A percentile compares a stretch with the other conserved stretches of the same genome.
phyloP scores from a whole-genome alignment of 2,329 filamentous ascomycete genomes.

The Aspergillus terreus region DNA sequence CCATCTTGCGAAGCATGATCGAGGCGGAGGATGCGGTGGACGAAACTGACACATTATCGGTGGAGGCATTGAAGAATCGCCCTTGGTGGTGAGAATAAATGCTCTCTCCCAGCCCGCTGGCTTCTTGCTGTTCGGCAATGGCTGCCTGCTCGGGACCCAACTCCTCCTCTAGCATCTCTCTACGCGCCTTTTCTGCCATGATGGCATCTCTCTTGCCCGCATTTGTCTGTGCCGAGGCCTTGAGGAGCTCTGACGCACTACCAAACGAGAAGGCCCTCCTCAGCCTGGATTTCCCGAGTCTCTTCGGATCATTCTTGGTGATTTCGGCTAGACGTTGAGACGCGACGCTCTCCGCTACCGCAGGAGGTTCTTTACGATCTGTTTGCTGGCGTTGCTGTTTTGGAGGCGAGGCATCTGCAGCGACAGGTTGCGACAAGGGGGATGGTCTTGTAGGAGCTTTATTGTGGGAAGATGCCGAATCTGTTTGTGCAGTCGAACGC shows the following conservation, averaged over 20 bases:
- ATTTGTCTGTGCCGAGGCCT: constrained; percentile 65
- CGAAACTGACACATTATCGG: constrained; percentile 71
- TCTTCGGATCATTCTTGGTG: constrained; percentile 72
- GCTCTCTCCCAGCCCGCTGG: constrained; percentile 81
- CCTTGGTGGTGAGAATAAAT: constrained; percentile 81
- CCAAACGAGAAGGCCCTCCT: constrained; percentile 94
- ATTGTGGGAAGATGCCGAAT: constrained; percentile 17
- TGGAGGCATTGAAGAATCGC: constrained; percentile 82
- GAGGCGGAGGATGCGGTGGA: constrained; percentile 49
- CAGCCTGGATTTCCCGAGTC: constrained; percentile 80
- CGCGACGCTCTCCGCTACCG: constrained; percentile 59
- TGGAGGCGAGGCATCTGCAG: constrained; percentile 40
- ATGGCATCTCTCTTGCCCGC: constrained; percentile 39
- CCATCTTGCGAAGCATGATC: constrained; percentile 83
- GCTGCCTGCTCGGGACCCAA: constrained; percentile 85
- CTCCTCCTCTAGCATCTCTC: constrained; percentile 61
- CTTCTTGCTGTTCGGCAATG: constrained; percentile 90
- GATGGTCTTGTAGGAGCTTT: constrained; percentile 56
- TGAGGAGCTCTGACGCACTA: constrained; percentile 84
- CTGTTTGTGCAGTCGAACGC: constrained; percentile 19
- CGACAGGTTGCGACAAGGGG: constrained; percentile 66
- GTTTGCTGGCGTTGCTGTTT: constrained; percentile 17
- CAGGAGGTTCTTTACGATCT: constrained; percentile 29
- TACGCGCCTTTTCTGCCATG: constrained; percentile 58
- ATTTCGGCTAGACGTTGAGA: constrained; percentile 83